Conservation (phyloP, 2,329 filamentous ascomycete species). For the Aspergillus thermomutatus region DNA sequence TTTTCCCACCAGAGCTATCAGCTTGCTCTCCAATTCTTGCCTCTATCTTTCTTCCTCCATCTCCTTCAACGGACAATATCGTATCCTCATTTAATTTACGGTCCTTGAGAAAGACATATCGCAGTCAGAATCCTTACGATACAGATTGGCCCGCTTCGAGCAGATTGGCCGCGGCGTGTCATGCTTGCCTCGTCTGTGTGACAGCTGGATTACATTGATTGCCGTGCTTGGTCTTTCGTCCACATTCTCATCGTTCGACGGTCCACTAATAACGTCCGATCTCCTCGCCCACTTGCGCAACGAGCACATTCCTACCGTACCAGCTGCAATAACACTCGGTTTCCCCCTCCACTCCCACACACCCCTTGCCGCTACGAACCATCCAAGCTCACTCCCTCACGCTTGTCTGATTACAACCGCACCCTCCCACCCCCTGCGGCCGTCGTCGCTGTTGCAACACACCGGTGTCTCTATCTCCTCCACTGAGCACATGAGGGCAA, state of each 20-base stretch:
- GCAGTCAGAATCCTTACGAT: constrained; percentile 7
- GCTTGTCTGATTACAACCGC: constrained; percentile 22
- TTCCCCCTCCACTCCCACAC: constrained; percentile 17
- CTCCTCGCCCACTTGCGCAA: constrained; percentile 25
- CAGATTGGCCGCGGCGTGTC: constrained; percentile 23
- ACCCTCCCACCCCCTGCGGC: constrained; percentile 9
- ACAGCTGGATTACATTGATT: constrained; percentile 35
- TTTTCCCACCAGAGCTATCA: neutral
- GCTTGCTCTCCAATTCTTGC: neutral
- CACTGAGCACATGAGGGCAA: constrained; percentile 35
- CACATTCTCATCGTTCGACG: constrained; percentile 32
- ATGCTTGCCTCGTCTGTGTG: constrained; percentile 36
- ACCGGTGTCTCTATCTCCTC: constrained; percentile 16
- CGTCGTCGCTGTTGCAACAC: constrained; percentile 24
- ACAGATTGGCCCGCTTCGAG: constrained; percentile 12
- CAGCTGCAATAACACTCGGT: constrained; percentile 22
- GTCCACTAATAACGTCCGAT: constrained; percentile 32
- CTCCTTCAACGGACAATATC: neutral
- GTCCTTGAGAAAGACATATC: neutral
- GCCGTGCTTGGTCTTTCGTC: constrained; percentile 34
- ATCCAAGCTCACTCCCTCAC: constrained; percentile 24
- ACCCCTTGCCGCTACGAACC: constrained; percentile 34
- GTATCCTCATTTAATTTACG: neutral
- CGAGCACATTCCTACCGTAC: constrained; percentile 32
- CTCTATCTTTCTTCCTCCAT: neutral